A percentile compares a stretch with the other conserved stretches of the same genome.
phyloP scores from a whole-genome alignment of 2,329 filamentous ascomycete species.

The Colletotrichum phormii region DNA sequence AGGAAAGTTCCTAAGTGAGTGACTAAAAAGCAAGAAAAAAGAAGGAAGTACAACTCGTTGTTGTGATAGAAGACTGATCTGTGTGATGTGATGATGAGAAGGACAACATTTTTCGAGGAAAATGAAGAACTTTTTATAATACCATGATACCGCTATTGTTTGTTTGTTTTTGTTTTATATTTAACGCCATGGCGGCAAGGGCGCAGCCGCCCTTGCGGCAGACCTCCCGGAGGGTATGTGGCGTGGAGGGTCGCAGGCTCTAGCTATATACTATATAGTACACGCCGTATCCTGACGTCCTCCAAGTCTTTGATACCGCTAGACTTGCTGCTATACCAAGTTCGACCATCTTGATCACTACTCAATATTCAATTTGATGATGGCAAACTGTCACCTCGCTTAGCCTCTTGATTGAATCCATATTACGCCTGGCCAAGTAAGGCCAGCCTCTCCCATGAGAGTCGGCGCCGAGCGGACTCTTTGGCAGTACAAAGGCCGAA shows the following conservation, averaged over 20 bases:
- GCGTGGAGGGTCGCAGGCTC: no score
- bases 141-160: not conserved
- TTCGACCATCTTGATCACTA: not conserved
- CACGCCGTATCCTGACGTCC: no score
- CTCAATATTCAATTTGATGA: not conserved
- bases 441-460: not conserved
- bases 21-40: slow-evolving; percentile 18
- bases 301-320: no score
- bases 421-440: not conserved
- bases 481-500: not conserved
- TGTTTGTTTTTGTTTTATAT: no score
- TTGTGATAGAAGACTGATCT: slow-evolving; percentile 7
- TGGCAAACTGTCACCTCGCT: no score
- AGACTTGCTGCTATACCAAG: not conserved
- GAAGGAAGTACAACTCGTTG: not conserved
- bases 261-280: no score
- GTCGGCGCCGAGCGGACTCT: not conserved
- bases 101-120: not conserved
- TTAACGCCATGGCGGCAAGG: no score
- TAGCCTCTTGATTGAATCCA: not conserved
- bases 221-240: no score
- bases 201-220: no score
- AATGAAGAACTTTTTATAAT: no score
- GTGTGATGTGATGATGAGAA: not conserved
- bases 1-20: slow-evolving; percentile 14